Percentiles rank a stretch among this genome's conserved stretches.
Evolutionary conservation across 129 eudicot species (phyloP).

Genomic region (Ambrosia trifida): DNA sequence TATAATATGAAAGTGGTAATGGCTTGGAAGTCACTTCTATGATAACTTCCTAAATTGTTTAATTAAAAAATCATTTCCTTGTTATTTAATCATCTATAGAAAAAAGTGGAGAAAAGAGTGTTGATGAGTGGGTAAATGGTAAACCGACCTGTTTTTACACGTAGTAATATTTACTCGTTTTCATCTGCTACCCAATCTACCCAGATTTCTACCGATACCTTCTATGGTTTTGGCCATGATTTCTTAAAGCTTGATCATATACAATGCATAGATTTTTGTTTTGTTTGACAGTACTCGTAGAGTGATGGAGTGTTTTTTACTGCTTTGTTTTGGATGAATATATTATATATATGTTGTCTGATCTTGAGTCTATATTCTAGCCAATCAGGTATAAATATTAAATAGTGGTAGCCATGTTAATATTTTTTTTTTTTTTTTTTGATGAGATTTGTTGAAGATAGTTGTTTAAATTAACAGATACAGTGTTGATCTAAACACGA

Average conservation of each 20-base stretch:
- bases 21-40: background rate
- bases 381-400: conserved; percentile 2
- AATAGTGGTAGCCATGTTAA: conserved; percentile 2
- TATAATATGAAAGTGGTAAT: background rate
- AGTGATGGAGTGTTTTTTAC: background rate
- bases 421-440: background rate
- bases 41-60: background rate
- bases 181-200: background rate
- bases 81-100: background rate
- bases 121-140: background rate
- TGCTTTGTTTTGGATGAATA: background rate
- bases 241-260: background rate
- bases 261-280: too few species aligned
- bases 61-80: background rate
- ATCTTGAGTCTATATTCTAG: background rate
- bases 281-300: background rate
- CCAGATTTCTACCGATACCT: background rate
- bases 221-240: background rate
- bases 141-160: background rate
- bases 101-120: conserved; percentile 3
- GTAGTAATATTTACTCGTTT: background rate
- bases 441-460: background rate
- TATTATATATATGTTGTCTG: background rate
- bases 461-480: background rate
- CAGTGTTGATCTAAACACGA: background rate